Evolutionary conservation across 306 rosid genomes (phyloP).

Genomic region (Cicer bijugum): DNA sequence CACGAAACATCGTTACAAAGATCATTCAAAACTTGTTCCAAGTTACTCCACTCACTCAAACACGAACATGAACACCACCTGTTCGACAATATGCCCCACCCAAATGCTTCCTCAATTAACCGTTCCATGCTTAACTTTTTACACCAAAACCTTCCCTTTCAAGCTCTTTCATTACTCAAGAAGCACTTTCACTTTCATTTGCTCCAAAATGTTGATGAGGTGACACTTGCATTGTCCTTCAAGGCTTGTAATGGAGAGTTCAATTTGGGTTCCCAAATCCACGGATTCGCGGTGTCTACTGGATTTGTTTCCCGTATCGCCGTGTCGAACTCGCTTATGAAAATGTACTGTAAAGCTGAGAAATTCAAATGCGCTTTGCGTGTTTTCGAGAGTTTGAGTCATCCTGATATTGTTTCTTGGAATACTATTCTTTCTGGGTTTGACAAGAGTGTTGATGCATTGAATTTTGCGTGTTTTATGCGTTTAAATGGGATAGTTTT

Average conservation of each 20-base stretch:
- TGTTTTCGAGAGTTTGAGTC: conserved; percentile 61
- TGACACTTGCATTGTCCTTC: conserved; percentile 60
- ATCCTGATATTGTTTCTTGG: conserved; percentile 79
- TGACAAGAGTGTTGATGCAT: conserved; percentile 60
- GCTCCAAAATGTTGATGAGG: conserved; percentile 53
- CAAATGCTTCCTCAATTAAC: conserved; percentile 52
- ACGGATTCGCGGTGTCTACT: conserved; percentile 56
- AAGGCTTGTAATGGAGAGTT: conserved; percentile 74
- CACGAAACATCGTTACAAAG: background rate
- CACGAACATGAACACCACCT: conserved; percentile 58
- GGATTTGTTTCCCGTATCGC: conserved; percentile 56
- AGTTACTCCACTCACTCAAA: conserved; percentile 41
- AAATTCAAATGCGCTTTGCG: conserved; percentile 51
- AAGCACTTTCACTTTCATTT: conserved; percentile 48
- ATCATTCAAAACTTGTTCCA: background rate
- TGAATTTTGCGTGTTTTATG: conserved; percentile 64
- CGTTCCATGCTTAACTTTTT: conserved; percentile 54
- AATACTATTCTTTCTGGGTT: conserved; percentile 83
- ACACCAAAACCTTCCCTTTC: conserved; percentile 52
- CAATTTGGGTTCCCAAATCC: conserved; percentile 62
- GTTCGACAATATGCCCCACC: conserved; percentile 58
- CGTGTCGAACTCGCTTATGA: conserved; percentile 80
- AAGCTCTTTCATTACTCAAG: conserved; percentile 60
- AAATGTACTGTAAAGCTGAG: conserved; percentile 73
- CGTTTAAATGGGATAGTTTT: conserved; percentile 58